A percentile compares a stretch with the other conserved stretches of the same genome.
These are phyloP conservation scores for Phytophthora pinifolia DNA, from an alignment of 352 stramenopile genomes.

Conservation along the genomic window DNA sequence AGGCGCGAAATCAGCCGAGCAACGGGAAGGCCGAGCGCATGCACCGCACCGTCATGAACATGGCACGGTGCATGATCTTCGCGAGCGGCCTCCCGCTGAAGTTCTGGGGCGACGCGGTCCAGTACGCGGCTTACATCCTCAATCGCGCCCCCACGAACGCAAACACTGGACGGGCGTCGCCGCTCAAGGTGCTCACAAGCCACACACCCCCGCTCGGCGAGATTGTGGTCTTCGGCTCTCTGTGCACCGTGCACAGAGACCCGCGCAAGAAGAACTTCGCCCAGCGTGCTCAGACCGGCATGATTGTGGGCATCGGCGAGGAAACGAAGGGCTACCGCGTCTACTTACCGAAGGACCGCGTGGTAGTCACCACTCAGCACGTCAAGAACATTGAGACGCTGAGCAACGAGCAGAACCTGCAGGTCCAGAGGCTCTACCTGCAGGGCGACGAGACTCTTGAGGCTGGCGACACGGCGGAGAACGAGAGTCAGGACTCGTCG, in stretches of 20 bases:
- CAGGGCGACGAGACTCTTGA: no score
- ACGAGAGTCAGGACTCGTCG: no score
- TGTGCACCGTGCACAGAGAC: conserved; percentile 8
- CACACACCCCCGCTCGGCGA: background rate
- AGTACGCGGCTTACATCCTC: conserved; percentile 33
- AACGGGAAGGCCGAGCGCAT: conserved; percentile 34
- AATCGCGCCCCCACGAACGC: conserved; percentile 20
- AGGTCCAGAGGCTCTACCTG: conserved; percentile 2
- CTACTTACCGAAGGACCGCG: conserved; percentile 10
- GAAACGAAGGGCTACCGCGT: conserved; percentile 20
- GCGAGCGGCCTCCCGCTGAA: conserved; percentile 20
- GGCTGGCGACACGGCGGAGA: no score
- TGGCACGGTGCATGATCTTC: conserved; percentile 34
- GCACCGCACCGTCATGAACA: conserved; percentile 18
- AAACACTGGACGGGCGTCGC: conserved; percentile 2
- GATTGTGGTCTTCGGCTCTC: conserved; percentile 8
- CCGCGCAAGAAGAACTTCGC: conserved; percentile 4
- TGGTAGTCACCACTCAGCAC: conserved; percentile 17
- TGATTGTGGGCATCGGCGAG: conserved; percentile 12
- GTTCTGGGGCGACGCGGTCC: conserved; percentile 25
- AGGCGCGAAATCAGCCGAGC: conserved; percentile 21
- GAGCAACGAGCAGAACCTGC: background rate
- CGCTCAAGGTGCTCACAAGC: conserved; percentile 1
- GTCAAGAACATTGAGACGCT: background rate
- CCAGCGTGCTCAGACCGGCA: background rate